Conservation (phyloP, 148 eudicot genomes). For the Fagopyrum homotropicum region DNA sequence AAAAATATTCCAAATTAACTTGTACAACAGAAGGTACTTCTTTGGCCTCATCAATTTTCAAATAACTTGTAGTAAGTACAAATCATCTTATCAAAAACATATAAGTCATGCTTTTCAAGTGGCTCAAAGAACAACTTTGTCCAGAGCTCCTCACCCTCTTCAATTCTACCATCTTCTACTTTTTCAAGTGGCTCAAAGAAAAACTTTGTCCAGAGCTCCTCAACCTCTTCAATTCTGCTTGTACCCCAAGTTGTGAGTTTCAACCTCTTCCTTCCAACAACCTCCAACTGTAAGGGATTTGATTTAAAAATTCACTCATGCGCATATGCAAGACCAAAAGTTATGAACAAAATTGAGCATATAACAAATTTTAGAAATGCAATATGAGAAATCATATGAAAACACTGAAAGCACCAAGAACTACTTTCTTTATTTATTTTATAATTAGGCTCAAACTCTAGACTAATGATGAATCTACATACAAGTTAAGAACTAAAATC, state of each 20-base stretch:
- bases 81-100: too few species aligned
- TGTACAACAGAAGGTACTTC: too few species aligned
- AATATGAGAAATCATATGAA: not conserved
- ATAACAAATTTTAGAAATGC: not conserved
- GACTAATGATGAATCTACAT: not conserved
- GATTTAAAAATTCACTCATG: constrained; percentile 95
- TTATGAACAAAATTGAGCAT: not conserved
- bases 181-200: too few species aligned
- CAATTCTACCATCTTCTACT: too few species aligned
- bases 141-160: too few species aligned
- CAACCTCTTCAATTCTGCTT: too few species aligned
- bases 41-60: too few species aligned
- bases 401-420: not conserved
- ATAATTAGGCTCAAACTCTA: not conserved
- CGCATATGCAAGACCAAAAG: constrained; percentile 13
- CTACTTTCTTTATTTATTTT: not conserved
- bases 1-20: too few species aligned
- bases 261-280: constrained; percentile 32
- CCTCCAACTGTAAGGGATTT: constrained; percentile 73
- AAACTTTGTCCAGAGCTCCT: too few species aligned
- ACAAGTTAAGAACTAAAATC: not conserved
- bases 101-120: too few species aligned
- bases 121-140: too few species aligned
- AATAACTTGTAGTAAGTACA: too few species aligned
- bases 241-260: constrained; percentile 96